Evolutionary conservation across 345 rosid species (phyloP).

Genomic region (Carallia brachiata): DNA sequence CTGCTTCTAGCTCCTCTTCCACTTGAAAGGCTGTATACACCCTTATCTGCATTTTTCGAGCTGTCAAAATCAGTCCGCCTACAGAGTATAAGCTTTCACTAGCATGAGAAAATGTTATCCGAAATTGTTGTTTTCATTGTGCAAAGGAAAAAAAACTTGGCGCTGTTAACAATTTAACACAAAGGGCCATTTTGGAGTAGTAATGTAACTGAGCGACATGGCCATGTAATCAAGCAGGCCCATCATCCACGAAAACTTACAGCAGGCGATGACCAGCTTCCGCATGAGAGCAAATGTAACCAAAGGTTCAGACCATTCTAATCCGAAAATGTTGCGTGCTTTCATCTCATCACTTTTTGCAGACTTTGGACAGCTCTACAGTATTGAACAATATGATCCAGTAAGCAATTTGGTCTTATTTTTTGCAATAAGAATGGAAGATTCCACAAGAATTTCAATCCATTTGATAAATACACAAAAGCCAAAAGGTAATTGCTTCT

Average conservation of each 20-base stretch:
- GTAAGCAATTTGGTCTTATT: not conserved
- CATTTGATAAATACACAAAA: not conserved
- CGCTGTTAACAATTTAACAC: not conserved
- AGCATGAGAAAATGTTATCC: too few relatives aligned
- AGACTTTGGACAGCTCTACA: conserved; percentile 66
- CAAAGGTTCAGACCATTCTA: conserved; percentile 89
- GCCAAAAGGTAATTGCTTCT: not conserved
- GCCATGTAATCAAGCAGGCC: not conserved
- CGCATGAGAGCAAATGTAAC: conserved; percentile 88
- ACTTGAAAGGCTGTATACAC: conserved; percentile 71
- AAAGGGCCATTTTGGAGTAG: not conserved
- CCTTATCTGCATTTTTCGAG: conserved; percentile 50
- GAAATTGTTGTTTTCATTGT: too few relatives aligned
- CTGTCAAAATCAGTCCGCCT: not conserved
- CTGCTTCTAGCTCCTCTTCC: conserved; percentile 73
- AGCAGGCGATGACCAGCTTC: conserved; percentile 95
- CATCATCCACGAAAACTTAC: conserved; percentile 44
- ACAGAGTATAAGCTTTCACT: too few relatives aligned
- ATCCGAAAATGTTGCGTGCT: conserved; percentile 57
- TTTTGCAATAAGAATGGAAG: not conserved
- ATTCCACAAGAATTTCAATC: conserved; percentile 1
- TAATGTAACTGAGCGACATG: not conserved
- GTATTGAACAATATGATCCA: not conserved
- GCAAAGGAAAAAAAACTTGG: not conserved
- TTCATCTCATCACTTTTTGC: conserved; percentile 69